Base-by-base conservation (phyloP, 768 basidiomycete species). In the Mycena maculata region DNA sequence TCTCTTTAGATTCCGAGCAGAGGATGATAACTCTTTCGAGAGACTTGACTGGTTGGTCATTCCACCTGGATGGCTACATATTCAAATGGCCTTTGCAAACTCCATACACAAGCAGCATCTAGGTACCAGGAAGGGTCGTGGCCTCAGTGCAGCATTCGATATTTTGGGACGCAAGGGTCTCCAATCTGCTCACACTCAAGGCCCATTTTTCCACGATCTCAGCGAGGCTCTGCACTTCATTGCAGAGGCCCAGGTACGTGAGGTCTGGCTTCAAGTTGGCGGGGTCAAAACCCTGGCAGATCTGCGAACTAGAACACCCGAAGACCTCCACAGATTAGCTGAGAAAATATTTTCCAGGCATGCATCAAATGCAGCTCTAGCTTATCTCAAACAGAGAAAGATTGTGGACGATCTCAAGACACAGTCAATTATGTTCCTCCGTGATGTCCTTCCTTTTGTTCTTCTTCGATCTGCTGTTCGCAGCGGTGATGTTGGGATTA, bases 81-180 rank as follows among this genome's bases (percentile, higher is more conserved):
- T 77, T 1, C 41, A 69, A 27, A 83, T 85, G 76, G 81, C 80
- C 2, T 76, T 77, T 53, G 81, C 75, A 7, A 76, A 78, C 45
- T 82, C 82, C 0, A 48, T 85, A 0, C 79, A 84, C 60, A 77
- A 79, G 42, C 83, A 84, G 57, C 84, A 82, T 67, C 72, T 77
- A 8, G 80, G 79, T 0, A 80, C 79, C 1, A 60, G 68, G 9
- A 58, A 59, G 30, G 68, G 73, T 1, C 62, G 73, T 3, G 77
- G 79, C 0, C 60, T 82, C 4, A 31, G 64, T 13, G 76, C 78
- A 8, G 77, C 76, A 0, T 81, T 81, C 66, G 67, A 74, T 39
- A 23, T 79, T 1, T 69, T 81, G 5, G 41, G 75, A 27, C 66
- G 72, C 15, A 80, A 77, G 65, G 78, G 77, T 12, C 60, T 82